Evolutionary conservation across 148 eudicot species (phyloP), one percentile per base, ranked within the genome.

Genomic region (Limonium bicolor): DNA sequence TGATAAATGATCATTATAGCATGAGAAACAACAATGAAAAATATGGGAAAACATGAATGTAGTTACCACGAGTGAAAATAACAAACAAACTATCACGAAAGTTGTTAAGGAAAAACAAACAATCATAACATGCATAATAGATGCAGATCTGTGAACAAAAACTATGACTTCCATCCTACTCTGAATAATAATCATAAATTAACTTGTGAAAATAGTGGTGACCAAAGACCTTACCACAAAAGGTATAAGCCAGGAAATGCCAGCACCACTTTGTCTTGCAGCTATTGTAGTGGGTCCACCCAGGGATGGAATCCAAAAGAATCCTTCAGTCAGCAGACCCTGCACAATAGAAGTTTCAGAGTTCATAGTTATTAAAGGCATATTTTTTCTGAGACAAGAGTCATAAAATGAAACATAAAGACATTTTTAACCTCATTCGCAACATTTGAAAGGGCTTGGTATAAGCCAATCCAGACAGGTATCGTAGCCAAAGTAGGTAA

Each of bases 371-470:
- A n/a, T n/a, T n/a, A n/a, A n/a, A n/a, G 6, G 18, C 27, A 41
- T 22, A 20, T 16, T 41, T 5, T 9, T 17, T 27, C 44, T 11
- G 35, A 17, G 22, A 11, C 26, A 29, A 24, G 36, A 13, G 20
- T 5, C 5, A 32, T 10, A 5, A 24, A 18, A 31, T 25, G 23
- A 15, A 32, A 36, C 34, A 16, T 8, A 41, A 15, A 41, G 27
- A 24, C 13, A 7, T 14, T 33, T 27, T 28, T 26, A 59, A 92
- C 99, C 95, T 92, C 99, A 62, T 92, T 92, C 59, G 99, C 99
- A 22, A 92, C 95, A 71, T 92, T 92, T 38, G 99, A 92, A 71
- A 92, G 95, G 48, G 99, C 99, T 71, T 92, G 99, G 70, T 92
- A 92, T 54, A 92, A 66, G 34, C 99, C 99, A 63, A 92, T 92